Evolutionary conservation across 2,329 filamentous ascomycete genomes (phyloP), one percentile per base, ranked within the genome.

Genomic region (Ophiostoma piceae): DNA sequence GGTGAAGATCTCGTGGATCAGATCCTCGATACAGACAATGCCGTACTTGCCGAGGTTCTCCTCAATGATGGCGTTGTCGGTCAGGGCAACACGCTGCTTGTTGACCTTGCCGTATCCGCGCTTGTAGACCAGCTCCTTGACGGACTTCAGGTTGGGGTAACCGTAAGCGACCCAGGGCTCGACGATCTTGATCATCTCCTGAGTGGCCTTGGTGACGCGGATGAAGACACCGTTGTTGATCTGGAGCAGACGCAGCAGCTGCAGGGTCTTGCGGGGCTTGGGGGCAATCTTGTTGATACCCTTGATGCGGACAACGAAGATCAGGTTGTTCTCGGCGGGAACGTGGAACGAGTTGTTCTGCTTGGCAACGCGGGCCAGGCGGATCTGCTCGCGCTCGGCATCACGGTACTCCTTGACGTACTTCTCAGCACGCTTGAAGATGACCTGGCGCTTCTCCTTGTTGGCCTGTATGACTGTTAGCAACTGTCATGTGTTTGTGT

Each of bases 231-330:
- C 95, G 84, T 97, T 98, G 92, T 99, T 99, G 91, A 99, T 99
- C 88, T 99, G 95, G 79, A 99, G 90, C 76, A 99, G 92, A 87
- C 95, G 94, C 82, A 99, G 94, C 73, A 99, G 92, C 86, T 99
- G 95, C 78, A 99, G 90, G 80, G 97, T 98, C 90, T 99, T 99
- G 88, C 95, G 94, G 84, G 96, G 96, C 92, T 99, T 98, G 78
- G 95, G 95, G 81, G 96, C 90, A 79, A 99, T 98, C 92, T 99
- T 99, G 92, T 98, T 98, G 93, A 99, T 98, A 89, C 90, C 95
- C 92, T 99, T 99, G 88, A 99, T 99, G 83, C 95, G 94, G 84
- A 98, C 85, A 78, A 99, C 89, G 83, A 99, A 99, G 85, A 94
- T 93, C 79, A 99, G 87, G 86, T 97, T 97, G 81, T 92, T 85